A percentile compares a stretch with the other conserved stretches of the same genome.
phyloP scores from a whole-genome alignment of 306 rosid genomes.

The Malus sieversii region DNA sequence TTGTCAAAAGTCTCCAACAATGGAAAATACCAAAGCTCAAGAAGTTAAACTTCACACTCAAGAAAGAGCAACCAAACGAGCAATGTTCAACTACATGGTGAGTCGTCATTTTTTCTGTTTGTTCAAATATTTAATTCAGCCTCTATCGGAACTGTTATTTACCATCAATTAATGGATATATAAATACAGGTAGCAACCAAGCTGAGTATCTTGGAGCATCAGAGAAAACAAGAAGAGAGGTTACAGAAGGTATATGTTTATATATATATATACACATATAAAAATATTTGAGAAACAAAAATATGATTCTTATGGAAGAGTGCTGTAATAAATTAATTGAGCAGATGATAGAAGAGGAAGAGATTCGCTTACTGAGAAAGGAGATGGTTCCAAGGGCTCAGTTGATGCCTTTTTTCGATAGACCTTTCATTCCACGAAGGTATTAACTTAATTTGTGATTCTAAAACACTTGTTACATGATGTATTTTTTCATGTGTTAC shows the following conservation, averaged over 20 bases:
- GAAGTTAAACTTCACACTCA: constrained; percentile 76
- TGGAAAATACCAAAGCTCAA: constrained; percentile 70
- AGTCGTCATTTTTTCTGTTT: background rate
- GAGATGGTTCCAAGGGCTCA: constrained; percentile 98
- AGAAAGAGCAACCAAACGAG: constrained; percentile 82
- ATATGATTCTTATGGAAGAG: background rate
- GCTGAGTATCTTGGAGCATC: constrained; percentile 51
- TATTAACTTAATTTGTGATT: background rate
- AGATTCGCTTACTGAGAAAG: constrained; percentile 76
- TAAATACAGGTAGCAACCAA: constrained; percentile 62
- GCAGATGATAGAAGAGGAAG: constrained; percentile 94
- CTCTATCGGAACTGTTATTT: background rate
- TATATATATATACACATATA: background rate
- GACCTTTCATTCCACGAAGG: constrained; percentile 92
- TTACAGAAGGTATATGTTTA: constrained; percentile 47
- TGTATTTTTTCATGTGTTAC: too few species aligned
- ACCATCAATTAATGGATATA: background rate
- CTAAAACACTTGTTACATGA: too few species aligned
- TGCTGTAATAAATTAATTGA: background rate
- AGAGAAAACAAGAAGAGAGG: constrained; percentile 58
- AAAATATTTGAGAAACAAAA: background rate
- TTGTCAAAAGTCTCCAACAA: constrained; percentile 41
- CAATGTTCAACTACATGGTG: constrained; percentile 83
- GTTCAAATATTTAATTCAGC: background rate
- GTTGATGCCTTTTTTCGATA: constrained; percentile 85